Percentiles rank a stretch among this genome's conserved stretches.
Evolutionary conservation across 2,329 filamentous ascomycete genomes (phyloP).

Genomic region (Alternaria sp.): DNA sequence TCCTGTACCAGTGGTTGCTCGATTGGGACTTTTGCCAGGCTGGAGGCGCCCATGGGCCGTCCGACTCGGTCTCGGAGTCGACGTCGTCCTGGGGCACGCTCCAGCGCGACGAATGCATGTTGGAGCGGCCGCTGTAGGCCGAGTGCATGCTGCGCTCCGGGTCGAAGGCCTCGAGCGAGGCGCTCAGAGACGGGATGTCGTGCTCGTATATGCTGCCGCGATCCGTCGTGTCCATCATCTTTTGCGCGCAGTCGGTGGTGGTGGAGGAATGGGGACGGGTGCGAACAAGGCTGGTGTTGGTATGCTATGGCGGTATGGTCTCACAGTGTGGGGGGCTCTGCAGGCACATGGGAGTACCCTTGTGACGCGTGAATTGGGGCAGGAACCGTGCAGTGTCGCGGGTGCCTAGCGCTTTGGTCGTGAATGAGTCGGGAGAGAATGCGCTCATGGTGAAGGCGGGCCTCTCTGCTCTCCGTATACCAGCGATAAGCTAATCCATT

Average conservation of each 20-base stretch:
- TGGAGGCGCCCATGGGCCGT: conserved; percentile 69
- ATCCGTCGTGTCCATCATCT: conserved; percentile 43
- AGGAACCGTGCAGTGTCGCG: conserved; percentile 21
- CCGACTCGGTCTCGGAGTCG: conserved; percentile 56
- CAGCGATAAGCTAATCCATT: conserved; percentile 23
- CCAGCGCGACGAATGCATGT: conserved; percentile 64
- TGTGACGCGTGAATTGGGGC: conserved; percentile 43
- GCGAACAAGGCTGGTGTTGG: conserved; percentile 28
- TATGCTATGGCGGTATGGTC: conserved; percentile 33
- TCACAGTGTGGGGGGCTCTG: conserved; percentile 31
- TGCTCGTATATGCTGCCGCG: conserved; percentile 48
- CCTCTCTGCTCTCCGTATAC: conserved; percentile 13
- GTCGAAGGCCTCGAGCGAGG: conserved; percentile 51
- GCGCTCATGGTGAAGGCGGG: conserved; percentile 17
- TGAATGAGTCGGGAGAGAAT: conserved; percentile 4
- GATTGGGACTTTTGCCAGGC: conserved; percentile 64
- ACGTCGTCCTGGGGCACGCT: conserved; percentile 48
- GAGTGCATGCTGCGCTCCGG: conserved; percentile 49
- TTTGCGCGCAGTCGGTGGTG: conserved; percentile 18
- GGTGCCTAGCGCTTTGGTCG: conserved; percentile 34
- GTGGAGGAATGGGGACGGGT: conserved; percentile 15
- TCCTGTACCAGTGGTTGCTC: conserved; percentile 66
- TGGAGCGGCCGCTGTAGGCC: conserved; percentile 63
- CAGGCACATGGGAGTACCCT: conserved; percentile 44
- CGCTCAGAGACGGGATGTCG: conserved; percentile 50